Percentiles rank a stretch among this genome's conserved stretches.
Evolutionary conservation across 129 eudicot species (phyloP).

Genomic region (Tagetes patula): DNA sequence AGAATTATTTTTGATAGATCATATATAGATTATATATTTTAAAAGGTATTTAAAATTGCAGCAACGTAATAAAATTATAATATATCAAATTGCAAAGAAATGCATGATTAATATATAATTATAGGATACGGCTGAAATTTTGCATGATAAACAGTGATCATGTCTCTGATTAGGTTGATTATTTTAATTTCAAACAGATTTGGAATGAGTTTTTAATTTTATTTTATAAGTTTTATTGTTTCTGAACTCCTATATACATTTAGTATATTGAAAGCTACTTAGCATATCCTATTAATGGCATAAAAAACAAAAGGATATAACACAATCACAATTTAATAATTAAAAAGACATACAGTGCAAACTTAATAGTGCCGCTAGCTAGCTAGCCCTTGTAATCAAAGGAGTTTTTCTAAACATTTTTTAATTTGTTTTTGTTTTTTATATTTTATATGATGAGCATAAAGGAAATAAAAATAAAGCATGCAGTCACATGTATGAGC

Average conservation of each 20-base stretch:
- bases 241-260: background rate
- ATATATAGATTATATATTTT: background rate
- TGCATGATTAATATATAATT: background rate
- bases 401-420: background rate
- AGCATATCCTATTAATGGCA: background rate
- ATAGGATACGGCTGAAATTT: background rate
- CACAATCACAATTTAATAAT: background rate
- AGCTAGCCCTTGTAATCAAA: background rate
- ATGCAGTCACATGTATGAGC: slow-evolving; percentile 7
- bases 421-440: background rate
- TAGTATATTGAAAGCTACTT: background rate
- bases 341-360: background rate
- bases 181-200: background rate
- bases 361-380: background rate
- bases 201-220: background rate
- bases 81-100: background rate
- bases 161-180: background rate
- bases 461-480: background rate
- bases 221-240: background rate
- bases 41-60: background rate
- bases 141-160: background rate
- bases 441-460: background rate
- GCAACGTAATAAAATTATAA: background rate
- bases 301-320: background rate
- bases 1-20: background rate